Base-by-base conservation (phyloP, 2,329 filamentous ascomycete genomes). In the Microcyclospora pomicola region DNA sequence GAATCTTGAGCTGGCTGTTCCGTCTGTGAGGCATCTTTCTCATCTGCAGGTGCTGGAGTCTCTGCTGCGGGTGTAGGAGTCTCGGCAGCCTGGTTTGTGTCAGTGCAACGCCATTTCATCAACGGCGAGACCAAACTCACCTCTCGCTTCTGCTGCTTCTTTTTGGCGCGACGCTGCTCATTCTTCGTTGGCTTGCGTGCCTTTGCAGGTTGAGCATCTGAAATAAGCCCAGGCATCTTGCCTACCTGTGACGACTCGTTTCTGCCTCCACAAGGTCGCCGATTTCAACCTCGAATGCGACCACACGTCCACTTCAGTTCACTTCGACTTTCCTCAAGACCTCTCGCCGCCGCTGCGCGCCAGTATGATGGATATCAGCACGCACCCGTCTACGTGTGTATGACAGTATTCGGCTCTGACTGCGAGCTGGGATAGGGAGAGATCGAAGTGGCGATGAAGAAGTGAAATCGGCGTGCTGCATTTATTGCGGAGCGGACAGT, bases 161-260 rank as follows among this genome's bases (percentile, higher is more conserved):
- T 94, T 69, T 88, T 87, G 35, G 85, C 82, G 60, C 88, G 78
- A 60, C 86, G 76, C 68, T 87, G 80, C 64, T 93, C 85, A 64
- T 95, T 95, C 69, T 95, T 96, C 59, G 81, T 86, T 68, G 81
- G 77, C 67, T 88, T 92, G 58, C 61, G 52, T 43, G 52, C 52
- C 53, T 55, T 56, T 37, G 45, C 49, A 32, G 43, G 43, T 41
- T 42, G 42, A 42, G 48, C 38, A 42, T 56, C 51, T 43, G 47
- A 49, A 43, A 58, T 51, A 40, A 53, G 47, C 49, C 53, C 56
- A 42, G 56, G 51, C 56, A 58, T 59, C 36, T 42, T 54, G 43
- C 19, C 38, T 39, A 41, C 41, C 44, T 48, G 5, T 34, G 3
- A 4, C 33, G 33, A 19, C 5, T 28, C 24, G 14, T 15, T 13